Base-by-base conservation (phyloP, 495 filamentous ascomycete genomes). In the Glarea lozoyensis region DNA sequence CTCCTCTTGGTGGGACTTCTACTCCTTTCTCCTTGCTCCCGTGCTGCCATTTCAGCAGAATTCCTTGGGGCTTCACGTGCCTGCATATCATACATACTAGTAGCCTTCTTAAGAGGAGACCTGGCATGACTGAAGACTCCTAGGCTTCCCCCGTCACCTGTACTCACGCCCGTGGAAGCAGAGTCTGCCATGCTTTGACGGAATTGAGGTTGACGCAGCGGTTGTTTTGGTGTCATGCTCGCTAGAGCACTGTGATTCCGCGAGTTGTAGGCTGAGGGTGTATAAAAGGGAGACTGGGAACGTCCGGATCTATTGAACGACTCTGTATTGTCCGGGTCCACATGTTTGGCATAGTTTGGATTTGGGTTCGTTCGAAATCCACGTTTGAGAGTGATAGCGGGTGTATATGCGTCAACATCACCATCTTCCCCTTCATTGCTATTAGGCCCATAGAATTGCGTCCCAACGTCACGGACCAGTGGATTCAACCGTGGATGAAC, bases 401-500 rank as follows among this genome's bases (percentile, higher is more conserved):
- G 92, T 0, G 82, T 85, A 45, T 85, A 88, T 16, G 76, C 68
- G 7, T 47, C 46, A 2, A 56, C 46, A 13, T 46, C 31, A 5
- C 34, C 46, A 20, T 66, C 52, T 16, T 66, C 61, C 36, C 57
- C 61, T 40, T 64, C 54, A 42, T 45, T 62, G 24, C 44, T 46
- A 13, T 55, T 49, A 6, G 49, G 31, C 12, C 52, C 59, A 2
- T 50, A 22, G 31, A 78, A 75, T 54, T 96, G 88, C 0, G 79
- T 88, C 9, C 75, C 84, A 4, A 92, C 88, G 57, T 97, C 87
- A 48, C 92, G 77, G 53, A 85, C 81, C 13, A 82, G 70, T 9
- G 76, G 80, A 45, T 90, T 82, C 7, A 93, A 75, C n/a, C 80
- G 71, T 9, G 93, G 92, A 57, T 93, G 86, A 2, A 98, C 92